Conservation (phyloP, 345 rosid species). For the Firmiana major region DNA sequence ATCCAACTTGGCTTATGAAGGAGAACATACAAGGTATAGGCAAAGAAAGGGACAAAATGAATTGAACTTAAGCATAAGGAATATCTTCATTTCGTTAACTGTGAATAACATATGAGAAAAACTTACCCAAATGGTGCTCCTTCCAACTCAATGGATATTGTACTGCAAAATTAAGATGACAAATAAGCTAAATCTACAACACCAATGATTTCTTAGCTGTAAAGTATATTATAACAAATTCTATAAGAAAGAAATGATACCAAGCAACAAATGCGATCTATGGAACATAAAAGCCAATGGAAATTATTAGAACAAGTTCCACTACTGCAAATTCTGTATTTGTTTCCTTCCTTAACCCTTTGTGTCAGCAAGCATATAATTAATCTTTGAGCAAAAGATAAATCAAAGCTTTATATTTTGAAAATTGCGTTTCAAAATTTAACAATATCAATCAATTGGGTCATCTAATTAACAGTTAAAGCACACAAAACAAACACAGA, state of each 20-base stretch:
- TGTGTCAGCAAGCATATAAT: background rate
- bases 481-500: background rate
- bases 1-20: background rate
- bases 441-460: background rate
- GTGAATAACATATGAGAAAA: background rate
- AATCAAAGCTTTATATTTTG: background rate
- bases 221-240: background rate
- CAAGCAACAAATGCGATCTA: background rate
- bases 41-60: background rate
- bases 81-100: background rate
- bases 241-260: background rate
- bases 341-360: background rate
- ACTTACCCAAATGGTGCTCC: background rate
- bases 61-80: background rate
- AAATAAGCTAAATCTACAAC: background rate
- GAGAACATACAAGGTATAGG: background rate
- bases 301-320: background rate
- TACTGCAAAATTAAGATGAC: slow-evolving; percentile 5
- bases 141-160: background rate
- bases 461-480: background rate
- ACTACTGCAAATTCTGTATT: background rate
- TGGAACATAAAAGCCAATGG: background rate
- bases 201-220: background rate
- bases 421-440: background rate
- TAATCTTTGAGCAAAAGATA: background rate